These are phyloP conservation scores for Trichophyton benhamiae DNA, from an alignment of 2,329 filamentous ascomycete species.

Conservation along the genomic window DNA sequence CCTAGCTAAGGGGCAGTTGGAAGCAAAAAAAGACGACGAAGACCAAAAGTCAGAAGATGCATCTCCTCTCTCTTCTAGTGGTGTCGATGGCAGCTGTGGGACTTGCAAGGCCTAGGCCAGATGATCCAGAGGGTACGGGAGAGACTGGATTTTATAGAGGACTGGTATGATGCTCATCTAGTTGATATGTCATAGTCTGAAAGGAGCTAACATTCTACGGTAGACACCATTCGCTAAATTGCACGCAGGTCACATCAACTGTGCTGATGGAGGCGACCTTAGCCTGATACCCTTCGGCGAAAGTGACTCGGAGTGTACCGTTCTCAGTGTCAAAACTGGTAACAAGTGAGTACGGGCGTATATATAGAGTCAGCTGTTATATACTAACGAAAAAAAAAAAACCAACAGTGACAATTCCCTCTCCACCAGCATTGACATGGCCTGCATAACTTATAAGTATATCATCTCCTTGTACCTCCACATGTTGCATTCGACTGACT, in stretches of 20 bases:
- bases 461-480: neutral
- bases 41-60: neutral
- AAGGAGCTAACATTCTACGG: neutral
- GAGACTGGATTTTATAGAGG: neutral
- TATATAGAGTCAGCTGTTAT: neutral
- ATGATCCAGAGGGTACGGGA: too few species aligned
- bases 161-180: neutral
- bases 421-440: neutral
- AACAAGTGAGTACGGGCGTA: neutral
- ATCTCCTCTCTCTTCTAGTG: neutral
- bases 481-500: neutral
- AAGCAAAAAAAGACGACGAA: neutral
- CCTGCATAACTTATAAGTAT: neutral
- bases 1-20: neutral
- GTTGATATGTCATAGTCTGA: too few species aligned
- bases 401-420: neutral
- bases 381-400: neutral
- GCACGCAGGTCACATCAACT: neutral
- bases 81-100: neutral
- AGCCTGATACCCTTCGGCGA: neutral
- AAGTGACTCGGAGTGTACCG: neutral
- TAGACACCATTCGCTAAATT: neutral
- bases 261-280: neutral
- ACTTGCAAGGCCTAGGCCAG: neutral
- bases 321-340: neutral